Evolutionary conservation across 2,329 filamentous ascomycete species (phyloP), one percentile per base, ranked within the genome.

Genomic region (Fusarium agapanthi): DNA sequence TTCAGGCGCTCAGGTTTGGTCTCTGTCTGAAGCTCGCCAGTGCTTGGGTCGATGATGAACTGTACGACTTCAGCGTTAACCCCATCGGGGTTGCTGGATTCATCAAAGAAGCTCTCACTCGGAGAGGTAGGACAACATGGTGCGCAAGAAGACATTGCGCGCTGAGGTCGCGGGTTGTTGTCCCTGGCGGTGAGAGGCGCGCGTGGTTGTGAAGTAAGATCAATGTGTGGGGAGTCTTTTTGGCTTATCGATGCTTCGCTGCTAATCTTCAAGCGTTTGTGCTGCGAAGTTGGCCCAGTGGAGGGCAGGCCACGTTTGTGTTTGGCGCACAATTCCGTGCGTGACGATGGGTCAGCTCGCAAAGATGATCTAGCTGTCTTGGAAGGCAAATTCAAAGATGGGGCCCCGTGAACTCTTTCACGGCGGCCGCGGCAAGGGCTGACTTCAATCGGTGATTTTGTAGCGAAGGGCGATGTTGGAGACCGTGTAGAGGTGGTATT

Each of bases 181-280:
- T 78, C 59, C 45, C 79, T 73, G 16, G 76, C 59, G 22, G 56
- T 59, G 4, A 80, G 59, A 15, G 78, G 73, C 40, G 48, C 62
- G 10, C 76, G 79, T 14, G 35, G 35, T 54, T 67, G 59, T 6
- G 57, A 59, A 30, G 32, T 30, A 20, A 12, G 54, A 26, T 26
- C 37, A 13, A 10, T 24, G 10, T 59, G 24, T 18, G 28, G 37
- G 6, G n/a, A n/a, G n/a, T 45, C 44, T 47, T 50, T 35, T 35
- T 37, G 44, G 50, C 56, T 60, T 60, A 51, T 26, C 30, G n/a
- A 34, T 35, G 51, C 15, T 50, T 54, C 32, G n/a, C 37, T 65
- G 22, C 57, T 40, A 15, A 47, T 32, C 24, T 56, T 76, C 12
- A 43, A 71, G 37, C 70, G 73, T 63, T 80, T 81, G 40, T 28